Evolutionary conservation across 2,329 filamentous ascomycete genomes (phyloP).

Genomic region (Alternaria sp.): DNA sequence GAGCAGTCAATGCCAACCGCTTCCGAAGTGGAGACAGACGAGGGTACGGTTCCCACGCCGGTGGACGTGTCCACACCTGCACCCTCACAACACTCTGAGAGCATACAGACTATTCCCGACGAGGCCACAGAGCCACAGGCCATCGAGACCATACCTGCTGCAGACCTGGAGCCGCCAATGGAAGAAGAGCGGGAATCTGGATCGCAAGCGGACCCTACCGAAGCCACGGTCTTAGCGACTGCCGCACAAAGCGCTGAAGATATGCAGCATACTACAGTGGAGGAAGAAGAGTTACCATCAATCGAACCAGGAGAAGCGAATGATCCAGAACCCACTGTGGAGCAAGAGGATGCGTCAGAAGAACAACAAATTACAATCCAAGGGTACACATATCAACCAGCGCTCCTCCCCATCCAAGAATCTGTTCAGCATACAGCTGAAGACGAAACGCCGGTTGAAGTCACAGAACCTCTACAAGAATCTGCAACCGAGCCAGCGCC

Average conservation of each 20-base stretch:
- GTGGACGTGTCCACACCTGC: constrained; percentile 30
- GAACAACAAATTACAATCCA: constrained; percentile 6
- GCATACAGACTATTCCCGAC: constrained; percentile 12
- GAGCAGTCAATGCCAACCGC: constrained; percentile 20
- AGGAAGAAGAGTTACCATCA: constrained; percentile 4
- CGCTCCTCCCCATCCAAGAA: constrained; percentile 1
- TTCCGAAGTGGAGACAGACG: constrained; percentile 17
- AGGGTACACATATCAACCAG: constrained; percentile 6
- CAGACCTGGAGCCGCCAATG: constrained; percentile 15
- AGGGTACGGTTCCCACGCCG: constrained; percentile 28
- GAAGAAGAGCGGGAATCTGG: constrained; percentile 9
- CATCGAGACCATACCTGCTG: constrained; percentile 10
- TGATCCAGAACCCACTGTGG: constrained; percentile 14
- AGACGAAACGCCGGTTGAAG: neutral
- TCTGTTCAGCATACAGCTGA: neutral
- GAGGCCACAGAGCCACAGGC: constrained; percentile 9
- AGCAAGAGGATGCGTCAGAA: constrained; percentile 4
- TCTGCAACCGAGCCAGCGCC: neutral
- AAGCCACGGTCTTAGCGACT: constrained; percentile 7
- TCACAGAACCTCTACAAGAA: neutral
- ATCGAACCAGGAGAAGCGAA: constrained; percentile 14
- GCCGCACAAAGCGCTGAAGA: constrained; percentile 10
- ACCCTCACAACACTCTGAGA: constrained; percentile 20
- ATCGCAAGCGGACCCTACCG: constrained; percentile 5
- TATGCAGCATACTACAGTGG: neutral